Evolutionary conservation across 2,329 filamentous ascomycete genomes (phyloP), one percentile per base, ranked within the genome.

Genomic region (Lachnellula cervina): DNA sequence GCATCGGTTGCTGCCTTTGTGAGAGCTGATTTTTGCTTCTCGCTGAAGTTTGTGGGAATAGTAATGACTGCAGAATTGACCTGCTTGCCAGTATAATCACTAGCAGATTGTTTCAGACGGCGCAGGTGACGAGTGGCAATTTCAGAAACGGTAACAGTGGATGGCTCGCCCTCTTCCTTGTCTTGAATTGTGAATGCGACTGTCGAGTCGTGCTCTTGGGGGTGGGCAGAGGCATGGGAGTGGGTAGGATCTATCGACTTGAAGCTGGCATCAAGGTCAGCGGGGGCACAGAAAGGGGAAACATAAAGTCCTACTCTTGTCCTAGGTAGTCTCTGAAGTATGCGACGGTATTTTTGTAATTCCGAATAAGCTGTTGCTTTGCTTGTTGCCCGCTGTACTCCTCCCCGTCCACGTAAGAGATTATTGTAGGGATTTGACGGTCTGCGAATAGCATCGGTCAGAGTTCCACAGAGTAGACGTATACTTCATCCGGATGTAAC

Each of bases 351-450:
- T 97, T 97, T 72, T 84, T 83, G 62, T 90, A 81, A 75, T 99
- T 97, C 70, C 94, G 88, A 64, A 97, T 82, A 57, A 97, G 83
- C 77, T 97, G 93, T 62, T 82, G 80, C 82, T 97, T 99, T 68
- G 93, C 94, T 76, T 99, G 93, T 63, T 89, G 87, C 68, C 94
- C 94, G 70, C 95, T 92, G 76, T 96, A 97, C 77, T 99, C 93
- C 71, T 99, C 94, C 64, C 92, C 94, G 54, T 92, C 87, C 69
- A 96, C 87, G 73, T 99, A 99, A 38, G 94, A 97, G 66, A 99
- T 80, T 66, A 95, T 85, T 44, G 91, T 90, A 63, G 94, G 94
- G 64, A 99, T 99, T 74, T 97, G 93, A 73, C 94, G 92, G 76
- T 99, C 94, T 93, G 46, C 2, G 17, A 46, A 65, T 9, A 65